A percentile compares a stretch with the other conserved stretches of the same genome.
These are phyloP conservation scores for Schizochytrium sp. DNA, from an alignment of 108 stramenopile species.

Conservation along the genomic window DNA sequence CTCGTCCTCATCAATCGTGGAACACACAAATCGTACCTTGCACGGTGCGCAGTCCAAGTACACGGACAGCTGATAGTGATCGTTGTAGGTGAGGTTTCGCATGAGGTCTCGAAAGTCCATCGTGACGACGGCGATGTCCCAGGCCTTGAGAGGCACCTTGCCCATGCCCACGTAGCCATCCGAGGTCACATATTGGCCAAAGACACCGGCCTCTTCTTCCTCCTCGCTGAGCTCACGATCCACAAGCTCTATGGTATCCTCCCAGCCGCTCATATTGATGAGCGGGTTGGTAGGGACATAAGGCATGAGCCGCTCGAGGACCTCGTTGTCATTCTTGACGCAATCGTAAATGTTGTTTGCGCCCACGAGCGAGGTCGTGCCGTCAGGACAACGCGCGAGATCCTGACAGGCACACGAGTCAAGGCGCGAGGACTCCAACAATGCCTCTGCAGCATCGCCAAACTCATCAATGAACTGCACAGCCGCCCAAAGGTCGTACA, in stretches of 20 bases:
- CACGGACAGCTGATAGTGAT: conserved; percentile 60
- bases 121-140: conserved; percentile 59
- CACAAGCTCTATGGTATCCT: not conserved
- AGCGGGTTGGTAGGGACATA: conserved; percentile 44
- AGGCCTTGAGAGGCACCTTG: conserved; percentile 46
- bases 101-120: conserved; percentile 53
- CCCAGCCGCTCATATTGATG: conserved; percentile 13
- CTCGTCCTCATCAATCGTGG: conserved; percentile 21
- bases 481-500: conserved; percentile 55
- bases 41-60: conserved; percentile 76
- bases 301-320: conserved; percentile 42
- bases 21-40: conserved; percentile 61
- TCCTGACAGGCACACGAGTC: conserved; percentile 68
- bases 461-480: conserved; percentile 61
- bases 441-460: conserved; percentile 44
- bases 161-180: conserved; percentile 27
- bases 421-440: conserved; percentile 35
- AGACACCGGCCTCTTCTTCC: not conserved
- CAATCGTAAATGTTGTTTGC: conserved; percentile 51
- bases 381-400: conserved; percentile 66
- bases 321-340: conserved; percentile 15
- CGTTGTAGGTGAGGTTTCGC: conserved; percentile 64
- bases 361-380: conserved; percentile 41
- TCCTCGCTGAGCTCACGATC: not conserved
- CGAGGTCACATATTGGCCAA: not conserved